Evolutionary conservation across 495 filamentous ascomycete species (phyloP), one percentile per base, ranked within the genome.

Genomic region (Schizothecium vesticola): DNA sequence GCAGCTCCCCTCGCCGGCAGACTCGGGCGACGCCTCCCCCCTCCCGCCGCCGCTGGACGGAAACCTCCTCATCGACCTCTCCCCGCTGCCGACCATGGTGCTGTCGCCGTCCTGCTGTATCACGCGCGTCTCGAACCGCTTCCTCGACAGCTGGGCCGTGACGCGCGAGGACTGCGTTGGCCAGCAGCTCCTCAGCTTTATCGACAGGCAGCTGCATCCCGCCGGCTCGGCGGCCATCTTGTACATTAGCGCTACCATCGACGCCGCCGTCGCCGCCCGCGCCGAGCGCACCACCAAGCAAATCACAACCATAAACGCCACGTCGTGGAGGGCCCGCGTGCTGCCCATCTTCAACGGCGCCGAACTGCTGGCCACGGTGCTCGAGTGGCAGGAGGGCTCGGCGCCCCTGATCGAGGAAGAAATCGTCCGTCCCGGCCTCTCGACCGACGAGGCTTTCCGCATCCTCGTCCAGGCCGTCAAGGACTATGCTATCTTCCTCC

Each of bases 401-500:
- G 56, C 65, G 7, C 23, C 66, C 9, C 69, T 68, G 6, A 58
- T 76, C 56, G 77, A 75, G 65, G 79, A 83, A 59, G 81, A 85
- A 11, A 65, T 79, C 0, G 81, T 81, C 67, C 72, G 83, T 36
- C 85, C 70, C 2, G 73, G 76, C 31, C 72, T 80, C 0, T 74
- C 79, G 7, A 76, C 70, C 36, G 75, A 88, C 66, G 86, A 89
- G 72, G 87, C 85, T 0, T 87, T 88, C 70, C 84, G 82, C n/a
- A 82, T 87, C 56, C 76, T 90, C 9, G 79, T 90, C n/a, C 82
- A 89, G 66, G 85, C 84, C 0, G 86, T 89, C 66, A 87, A 87
- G 71, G 87, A 89, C 67, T 90, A 89, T 69, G 88, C 87, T 59
- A 90, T 90, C 67, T 90, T 89, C 71, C 86, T 90, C 74, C 79